Evolutionary conservation across 441 rosid genomes (phyloP), one percentile per base, ranked within the genome.

Genomic region (Euphorbia celastroides): DNA sequence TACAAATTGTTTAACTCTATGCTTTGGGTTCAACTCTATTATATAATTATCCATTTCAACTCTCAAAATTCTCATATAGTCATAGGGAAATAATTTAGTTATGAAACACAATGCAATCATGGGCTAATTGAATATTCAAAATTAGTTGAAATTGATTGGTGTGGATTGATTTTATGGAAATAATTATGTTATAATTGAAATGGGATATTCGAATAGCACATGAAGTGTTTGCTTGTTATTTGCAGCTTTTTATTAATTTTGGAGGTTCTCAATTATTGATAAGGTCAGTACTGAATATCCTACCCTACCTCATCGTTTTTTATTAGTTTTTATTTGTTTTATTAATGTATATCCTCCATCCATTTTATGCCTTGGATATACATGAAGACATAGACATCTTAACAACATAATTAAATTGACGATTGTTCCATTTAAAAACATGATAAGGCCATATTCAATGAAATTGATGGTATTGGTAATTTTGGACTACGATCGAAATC

Each of bases 181-280:
- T 38, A 3, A 7, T 38, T 38, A 7, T 38, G 13, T 3, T 38
- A 1, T 38, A 38, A 38, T 38, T 11, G 13, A 38, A 38, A 7
- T 38, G 44, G 44, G 8, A 38, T 38, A 38, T 38, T 38, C 44
- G 44, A 38, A 4, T 38, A 9, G 44, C 56, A 51, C 56, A 19
- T 51, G 56, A 7, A 19, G 56, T 51, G 56, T 50, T 50, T 50
- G 22, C 20, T 5, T 19, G 6, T 19, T 19, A n/a, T n/a, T n/a
- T n/a, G 26, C 23, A 20, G 56, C 56, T 5, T 51, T 20, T 51
- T 19, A 51, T 51, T 19, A 51, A 6, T 4, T 51, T 51, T 51
- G 56, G 56, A 51, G 26, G 56, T 51, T 51, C 56, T 51, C 56
- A 51, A 51, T 51, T 19, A 51, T 51, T 51, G 56, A 20, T 51